Evolutionary conservation across 768 basidiomycete genomes (phyloP), one percentile per base, ranked within the genome.

Genomic region (Trametes cingulata): DNA sequence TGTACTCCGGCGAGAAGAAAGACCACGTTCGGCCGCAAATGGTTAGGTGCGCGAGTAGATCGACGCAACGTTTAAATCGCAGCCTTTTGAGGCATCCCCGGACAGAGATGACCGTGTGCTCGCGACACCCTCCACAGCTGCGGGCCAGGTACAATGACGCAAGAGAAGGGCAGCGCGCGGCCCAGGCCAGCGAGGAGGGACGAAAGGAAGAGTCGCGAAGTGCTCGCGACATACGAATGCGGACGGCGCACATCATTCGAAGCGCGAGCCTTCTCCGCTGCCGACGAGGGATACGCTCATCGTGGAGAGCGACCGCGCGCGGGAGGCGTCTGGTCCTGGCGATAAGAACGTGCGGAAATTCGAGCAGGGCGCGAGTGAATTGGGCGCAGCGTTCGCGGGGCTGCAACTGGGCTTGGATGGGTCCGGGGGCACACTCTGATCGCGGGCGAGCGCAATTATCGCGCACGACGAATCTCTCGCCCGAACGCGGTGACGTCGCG

Each of bases 231-330:
- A 10, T 10, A 33, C 56, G 33, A 62, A 62, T 41, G n/a, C 35
- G 45, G 61, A 20, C 50, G 19, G 51, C 55, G 61, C 61, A 49
- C 61, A 57, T 57, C 55, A 60, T 60, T 35, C 40, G 47, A 54
- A 48, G 39, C 61, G 35, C 52, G 36, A 12, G 50, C 55, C 37
- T 25, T 49, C 55, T 40, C 55, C 47, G 47, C 55, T 49, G 39
- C 55, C 46, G 19, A 14, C 35, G 7, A 5, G 20, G 36, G 25
- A 17, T 33, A 24, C 9, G 47, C 48, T 35, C 36, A 19, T n/a
- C 3, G 36, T 49, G 46, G 46, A 41, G 47, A 56, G 29, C 39
- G 25, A 41, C 45, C 39, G 46, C 47, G 55, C 37, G 55, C 55
- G 46, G 55, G 55, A 49, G 46, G 27, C 37, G 37, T 37, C 25